A percentile compares a stretch with the other conserved stretches of the same genome.
These are phyloP conservation scores for Claviceps paspali DNA, from an alignment of 2,329 filamentous ascomycete genomes.

Conservation along the genomic window DNA sequence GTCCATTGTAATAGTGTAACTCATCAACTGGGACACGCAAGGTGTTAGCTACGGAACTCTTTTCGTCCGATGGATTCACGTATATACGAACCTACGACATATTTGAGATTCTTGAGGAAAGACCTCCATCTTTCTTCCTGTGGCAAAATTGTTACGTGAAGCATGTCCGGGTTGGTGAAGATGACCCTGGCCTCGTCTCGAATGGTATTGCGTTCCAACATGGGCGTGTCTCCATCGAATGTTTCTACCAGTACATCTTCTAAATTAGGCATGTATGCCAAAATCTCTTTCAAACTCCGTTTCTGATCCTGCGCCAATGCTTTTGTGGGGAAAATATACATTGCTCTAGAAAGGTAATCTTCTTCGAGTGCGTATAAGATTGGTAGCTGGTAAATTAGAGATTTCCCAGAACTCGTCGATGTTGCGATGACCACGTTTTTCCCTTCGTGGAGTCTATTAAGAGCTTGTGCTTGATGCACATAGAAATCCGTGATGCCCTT, in stretches of 20 bases:
- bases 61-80: background rate
- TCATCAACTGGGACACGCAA: slow-evolving; percentile 46
- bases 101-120: slow-evolving; percentile 78
- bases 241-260: slow-evolving; percentile 73
- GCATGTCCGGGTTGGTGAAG: slow-evolving; percentile 96
- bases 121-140: slow-evolving; percentile 81
- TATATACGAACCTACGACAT: slow-evolving; percentile 54
- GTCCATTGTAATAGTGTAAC: slow-evolving; percentile 88
- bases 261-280: slow-evolving; percentile 65
- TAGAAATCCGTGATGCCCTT: slow-evolving; percentile 77
- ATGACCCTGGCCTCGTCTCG: slow-evolving; percentile 83
- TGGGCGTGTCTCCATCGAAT: slow-evolving; percentile 88
- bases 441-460: slow-evolving; percentile 72
- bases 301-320: slow-evolving; percentile 90
- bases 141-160: slow-evolving; percentile 84
- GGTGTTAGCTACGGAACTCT: background rate
- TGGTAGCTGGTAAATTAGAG: slow-evolving; percentile 92
- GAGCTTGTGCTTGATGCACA: slow-evolving; percentile 82
- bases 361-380: slow-evolving; percentile 76
- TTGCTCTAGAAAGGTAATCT: slow-evolving; percentile 62
- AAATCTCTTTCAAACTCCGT: slow-evolving; percentile 70
- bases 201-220: slow-evolving; percentile 61
- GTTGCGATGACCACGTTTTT: slow-evolving; percentile 85
- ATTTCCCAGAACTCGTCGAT: slow-evolving; percentile 93
- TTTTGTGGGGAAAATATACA: slow-evolving; percentile 98